Evolutionary conservation across 2,329 filamentous ascomycete genomes (phyloP).

Genomic region (Amphichorda felina): DNA sequence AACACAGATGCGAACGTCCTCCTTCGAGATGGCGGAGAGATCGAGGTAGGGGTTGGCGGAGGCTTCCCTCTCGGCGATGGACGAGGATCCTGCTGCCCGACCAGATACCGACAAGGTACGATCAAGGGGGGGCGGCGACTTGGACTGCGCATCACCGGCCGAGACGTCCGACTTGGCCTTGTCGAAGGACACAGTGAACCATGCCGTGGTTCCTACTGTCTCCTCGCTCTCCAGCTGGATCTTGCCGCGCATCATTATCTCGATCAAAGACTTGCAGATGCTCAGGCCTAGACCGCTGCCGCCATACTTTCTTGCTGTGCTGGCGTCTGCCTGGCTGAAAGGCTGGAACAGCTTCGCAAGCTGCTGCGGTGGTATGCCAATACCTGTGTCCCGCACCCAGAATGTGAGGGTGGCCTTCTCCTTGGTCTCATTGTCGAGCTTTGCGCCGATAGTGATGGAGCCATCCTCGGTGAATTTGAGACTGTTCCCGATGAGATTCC

Average conservation of each 20-base stretch:
- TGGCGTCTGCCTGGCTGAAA: slow-evolving; percentile 86
- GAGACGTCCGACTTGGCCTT: slow-evolving; percentile 58
- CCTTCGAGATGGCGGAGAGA: slow-evolving; percentile 60
- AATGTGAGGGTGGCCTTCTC: slow-evolving; percentile 67
- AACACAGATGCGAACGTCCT: slow-evolving; percentile 78
- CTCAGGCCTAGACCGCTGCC: slow-evolving; percentile 84
- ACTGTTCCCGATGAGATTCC: slow-evolving; percentile 84
- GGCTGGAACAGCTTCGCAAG: slow-evolving; percentile 81
- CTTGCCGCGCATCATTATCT: slow-evolving; percentile 79
- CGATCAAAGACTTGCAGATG: slow-evolving; percentile 89
- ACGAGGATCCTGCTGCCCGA: slow-evolving; percentile 11
- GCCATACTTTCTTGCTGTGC: slow-evolving; percentile 81
- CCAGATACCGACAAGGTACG: slow-evolving; percentile 11
- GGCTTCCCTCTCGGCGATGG: slow-evolving; percentile 22
- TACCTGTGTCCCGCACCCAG: slow-evolving; percentile 81
- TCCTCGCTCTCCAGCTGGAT: slow-evolving; percentile 74
- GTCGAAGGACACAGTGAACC: slow-evolving; percentile 76
- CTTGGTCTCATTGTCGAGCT: slow-evolving; percentile 57
- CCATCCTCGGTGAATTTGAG: slow-evolving; percentile 89
- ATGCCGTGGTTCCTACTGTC: slow-evolving; percentile 57
- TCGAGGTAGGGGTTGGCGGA: slow-evolving; percentile 42
- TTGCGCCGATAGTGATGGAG: slow-evolving; percentile 71
- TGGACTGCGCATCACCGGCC: slow-evolving; percentile 37
- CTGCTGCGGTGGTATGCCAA: slow-evolving; percentile 76
- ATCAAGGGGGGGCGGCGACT: slow-evolving; percentile 22